Conservation (phyloP, 1,284 basidiomycete species). For the Ustilago lituana region DNA sequence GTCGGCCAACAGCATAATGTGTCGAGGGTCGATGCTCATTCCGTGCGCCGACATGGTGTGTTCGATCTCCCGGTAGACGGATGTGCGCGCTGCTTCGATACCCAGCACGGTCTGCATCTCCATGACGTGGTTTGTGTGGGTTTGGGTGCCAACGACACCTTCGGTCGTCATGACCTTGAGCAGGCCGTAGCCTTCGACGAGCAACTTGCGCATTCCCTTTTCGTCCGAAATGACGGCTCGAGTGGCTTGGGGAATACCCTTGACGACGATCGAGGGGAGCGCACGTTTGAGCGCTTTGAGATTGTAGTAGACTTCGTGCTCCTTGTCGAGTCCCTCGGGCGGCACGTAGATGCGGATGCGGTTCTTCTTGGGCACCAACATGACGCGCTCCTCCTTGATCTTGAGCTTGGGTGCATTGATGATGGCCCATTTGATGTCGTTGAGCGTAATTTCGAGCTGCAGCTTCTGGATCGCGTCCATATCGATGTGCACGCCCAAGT, state of each 20-base stretch:
- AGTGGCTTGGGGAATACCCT: slow-evolving; percentile 61
- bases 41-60: slow-evolving; percentile 97
- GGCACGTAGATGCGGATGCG: slow-evolving; percentile 80
- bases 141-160: slow-evolving; percentile 90
- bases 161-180: slow-evolving; percentile 97
- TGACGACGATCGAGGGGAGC: slow-evolving; percentile 62
- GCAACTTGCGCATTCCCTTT: slow-evolving; percentile 63
- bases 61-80: slow-evolving; percentile 94
- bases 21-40: slow-evolving; percentile 98
- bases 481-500: slow-evolving; percentile 92
- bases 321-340: slow-evolving; percentile 73
- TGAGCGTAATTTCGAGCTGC: slow-evolving; percentile 91
- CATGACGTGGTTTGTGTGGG: slow-evolving; percentile 96
- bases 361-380: slow-evolving; percentile 71
- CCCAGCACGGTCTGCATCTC: slow-evolving; percentile 93
- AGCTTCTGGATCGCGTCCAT: slow-evolving; percentile 87
- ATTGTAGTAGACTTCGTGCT: slow-evolving; percentile 70
- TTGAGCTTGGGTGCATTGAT: slow-evolving; percentile 88
- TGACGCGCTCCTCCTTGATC: slow-evolving; percentile 77
- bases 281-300: slow-evolving; percentile 65
- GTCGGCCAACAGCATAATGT: slow-evolving; percentile 97
- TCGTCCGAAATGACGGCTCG: slow-evolving; percentile 66
- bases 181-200: slow-evolving; percentile 87
- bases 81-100: slow-evolving; percentile 93
- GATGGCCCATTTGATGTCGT: slow-evolving; percentile 92